Percentiles rank a stretch among this genome's conserved stretches.
Evolutionary conservation across 2,329 filamentous ascomycete species (phyloP).

Genomic region (Ceratocystis diversiconidia): DNA sequence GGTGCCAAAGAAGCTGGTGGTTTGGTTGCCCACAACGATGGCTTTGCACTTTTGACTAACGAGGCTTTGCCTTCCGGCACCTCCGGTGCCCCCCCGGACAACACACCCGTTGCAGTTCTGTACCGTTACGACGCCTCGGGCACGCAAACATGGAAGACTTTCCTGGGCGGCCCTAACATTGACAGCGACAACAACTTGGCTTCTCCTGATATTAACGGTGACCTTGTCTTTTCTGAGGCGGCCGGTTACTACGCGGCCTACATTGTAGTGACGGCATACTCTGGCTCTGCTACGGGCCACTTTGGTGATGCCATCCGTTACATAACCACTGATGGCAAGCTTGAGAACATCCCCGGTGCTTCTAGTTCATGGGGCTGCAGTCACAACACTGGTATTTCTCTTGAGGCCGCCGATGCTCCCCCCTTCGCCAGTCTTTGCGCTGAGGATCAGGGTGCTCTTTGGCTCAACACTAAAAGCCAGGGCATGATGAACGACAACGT

Average conservation of each 20-base stretch:
- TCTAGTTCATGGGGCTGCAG: constrained; percentile 46
- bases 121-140: constrained; percentile 41
- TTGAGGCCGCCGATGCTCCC: constrained; percentile 43
- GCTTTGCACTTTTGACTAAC: constrained; percentile 48
- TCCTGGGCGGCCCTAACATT: constrained; percentile 42
- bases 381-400: constrained; percentile 50
- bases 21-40: constrained; percentile 48
- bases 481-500: constrained; percentile 39
- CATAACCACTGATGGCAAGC: constrained; percentile 34
- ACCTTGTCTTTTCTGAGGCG: constrained; percentile 44
- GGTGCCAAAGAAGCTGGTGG: constrained; percentile 45
- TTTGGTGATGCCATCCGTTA: constrained; percentile 39
- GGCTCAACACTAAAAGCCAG: constrained; percentile 46
- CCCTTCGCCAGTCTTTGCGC: constrained; percentile 46
- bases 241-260: constrained; percentile 46
- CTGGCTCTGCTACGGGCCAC: constrained; percentile 39
- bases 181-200: constrained; percentile 33
- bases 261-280: constrained; percentile 46
- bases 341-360: constrained; percentile 38
- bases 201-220: constrained; percentile 46
- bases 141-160: constrained; percentile 43
- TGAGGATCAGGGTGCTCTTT: constrained; percentile 49
- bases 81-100: constrained; percentile 26
- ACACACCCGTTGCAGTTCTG: constrained; percentile 38
- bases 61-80: constrained; percentile 38